These are phyloP conservation scores for Extremus antarcticus DNA, from an alignment of 495 filamentous ascomycete species.

Conservation along the genomic window DNA sequence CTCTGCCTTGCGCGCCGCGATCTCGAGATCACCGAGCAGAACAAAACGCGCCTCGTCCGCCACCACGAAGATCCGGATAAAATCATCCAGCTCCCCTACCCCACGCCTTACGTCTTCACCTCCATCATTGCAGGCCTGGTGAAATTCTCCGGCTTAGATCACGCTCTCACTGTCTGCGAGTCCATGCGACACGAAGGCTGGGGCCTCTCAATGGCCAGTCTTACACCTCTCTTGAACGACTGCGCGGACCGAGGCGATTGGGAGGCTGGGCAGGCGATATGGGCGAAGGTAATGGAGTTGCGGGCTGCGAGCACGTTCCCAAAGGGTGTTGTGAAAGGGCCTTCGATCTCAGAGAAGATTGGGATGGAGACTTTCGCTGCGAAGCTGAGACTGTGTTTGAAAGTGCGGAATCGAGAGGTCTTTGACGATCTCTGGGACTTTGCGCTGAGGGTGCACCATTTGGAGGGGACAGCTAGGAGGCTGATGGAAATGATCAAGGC, in stretches of 20 bases:
- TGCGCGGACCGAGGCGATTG: conserved; percentile 23
- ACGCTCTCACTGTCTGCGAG: conserved; percentile 21
- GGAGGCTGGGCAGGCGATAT: conserved; percentile 20
- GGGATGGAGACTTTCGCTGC: conserved; percentile 6
- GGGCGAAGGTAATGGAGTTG: conserved; percentile 21
- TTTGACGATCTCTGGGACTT: conserved; percentile 12
- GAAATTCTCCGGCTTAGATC: conserved; percentile 26
- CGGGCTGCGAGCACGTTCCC: neutral
- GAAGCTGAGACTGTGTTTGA: conserved; percentile 11
- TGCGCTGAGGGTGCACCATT: neutral
- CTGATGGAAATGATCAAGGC: conserved; percentile 3
- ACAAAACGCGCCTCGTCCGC: conserved; percentile 15
- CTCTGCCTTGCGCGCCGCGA: conserved; percentile 24
- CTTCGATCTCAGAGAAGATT: neutral
- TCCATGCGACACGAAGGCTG: conserved; percentile 29
- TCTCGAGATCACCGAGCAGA: conserved; percentile 22
- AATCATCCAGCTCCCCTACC: conserved; percentile 26
- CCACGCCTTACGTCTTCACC: conserved; percentile 25
- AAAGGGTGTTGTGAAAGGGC: neutral
- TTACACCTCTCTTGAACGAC: conserved; percentile 23
- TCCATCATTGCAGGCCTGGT: conserved; percentile 25
- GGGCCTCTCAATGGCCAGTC: conserved; percentile 22
- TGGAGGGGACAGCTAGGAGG: neutral
- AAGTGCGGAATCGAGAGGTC: neutral
- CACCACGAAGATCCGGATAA: conserved; percentile 13